These are phyloP conservation scores for Camptophora hylomeconis DNA, from an alignment of 2,329 filamentous ascomycete genomes.

Conservation along the genomic window DNA sequence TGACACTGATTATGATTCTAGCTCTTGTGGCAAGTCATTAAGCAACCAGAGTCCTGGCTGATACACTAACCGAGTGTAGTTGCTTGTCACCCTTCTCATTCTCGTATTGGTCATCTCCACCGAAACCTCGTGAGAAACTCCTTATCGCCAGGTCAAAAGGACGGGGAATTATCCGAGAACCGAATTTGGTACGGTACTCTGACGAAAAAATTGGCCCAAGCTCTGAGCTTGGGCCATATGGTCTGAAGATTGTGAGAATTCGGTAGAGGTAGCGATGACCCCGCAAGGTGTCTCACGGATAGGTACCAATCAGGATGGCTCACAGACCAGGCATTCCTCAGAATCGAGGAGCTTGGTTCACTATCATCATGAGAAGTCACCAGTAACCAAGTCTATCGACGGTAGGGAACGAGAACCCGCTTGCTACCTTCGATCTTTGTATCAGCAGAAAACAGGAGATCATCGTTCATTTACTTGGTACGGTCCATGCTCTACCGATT, in stretches of 20 bases:
- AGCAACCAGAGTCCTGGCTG: neutral
- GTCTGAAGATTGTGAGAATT: no score
- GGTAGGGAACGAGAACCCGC: no score
- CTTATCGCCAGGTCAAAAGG: neutral
- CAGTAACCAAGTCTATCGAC: no score
- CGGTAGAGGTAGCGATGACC: neutral
- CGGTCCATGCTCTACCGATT: no score
- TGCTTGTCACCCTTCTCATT: constrained; percentile 10
- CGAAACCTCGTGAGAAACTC: constrained; percentile 5
- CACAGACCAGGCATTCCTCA: no score
- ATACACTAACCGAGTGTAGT: constrained; percentile 7
- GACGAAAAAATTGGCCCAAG: neutral
- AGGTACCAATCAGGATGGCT: neutral
- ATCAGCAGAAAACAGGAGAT: no score
- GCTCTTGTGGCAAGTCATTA: constrained; percentile 9
- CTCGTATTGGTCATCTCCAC: constrained; percentile 10
- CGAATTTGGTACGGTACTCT: constrained; percentile 1
- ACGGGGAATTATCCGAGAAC: no score
- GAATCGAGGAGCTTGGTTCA: no score
- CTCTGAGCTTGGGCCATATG: neutral
- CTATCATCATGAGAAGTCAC: no score
- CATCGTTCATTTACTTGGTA: no score
- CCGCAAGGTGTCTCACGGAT: neutral
- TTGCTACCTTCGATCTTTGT: no score
- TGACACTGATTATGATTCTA: constrained; percentile 9